Evolutionary conservation across 1,139 yeast genomes (phyloP).

Genomic region (Lodderomyces margitis): DNA sequence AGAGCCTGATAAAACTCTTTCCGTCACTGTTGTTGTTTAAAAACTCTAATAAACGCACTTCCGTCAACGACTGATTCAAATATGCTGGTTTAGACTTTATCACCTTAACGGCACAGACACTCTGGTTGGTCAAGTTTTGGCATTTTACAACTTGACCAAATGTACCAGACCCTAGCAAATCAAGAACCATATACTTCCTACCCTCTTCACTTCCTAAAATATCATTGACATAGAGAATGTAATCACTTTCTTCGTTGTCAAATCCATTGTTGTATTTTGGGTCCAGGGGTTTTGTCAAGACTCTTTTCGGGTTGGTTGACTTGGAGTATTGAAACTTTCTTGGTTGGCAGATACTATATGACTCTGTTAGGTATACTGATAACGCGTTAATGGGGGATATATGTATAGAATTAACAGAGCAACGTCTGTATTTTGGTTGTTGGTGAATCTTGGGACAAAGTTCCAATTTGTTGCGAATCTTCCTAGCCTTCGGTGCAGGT

Average conservation of each 20-base stretch:
- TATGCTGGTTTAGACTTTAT: conserved; percentile 91
- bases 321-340: conserved; percentile 76
- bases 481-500: conserved; percentile 39
- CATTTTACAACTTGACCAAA: conserved; percentile 99
- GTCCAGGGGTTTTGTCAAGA: conserved; percentile 88
- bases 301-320: conserved; percentile 86
- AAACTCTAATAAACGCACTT: conserved; percentile 81
- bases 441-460: conserved; percentile 61
- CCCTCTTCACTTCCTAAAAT: conserved; percentile 87
- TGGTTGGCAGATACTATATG: conserved; percentile 86
- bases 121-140: conserved; percentile 85
- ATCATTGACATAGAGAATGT: conserved; percentile 90
- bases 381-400: conserved; percentile 86
- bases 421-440: conserved; percentile 77
- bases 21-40: conserved; percentile 73
- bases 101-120: conserved; percentile 91
- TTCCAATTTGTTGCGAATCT: conserved; percentile 48
- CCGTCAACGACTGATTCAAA: conserved; percentile 87
- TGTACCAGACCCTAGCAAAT: conserved; percentile 92
- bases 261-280: conserved; percentile 77
- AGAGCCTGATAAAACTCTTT: conserved; percentile 71
- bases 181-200: conserved; percentile 82
- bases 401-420: conserved; percentile 72
- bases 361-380: conserved; percentile 72
- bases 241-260: conserved; percentile 89